These are phyloP conservation scores for Fusarium anguioides DNA, from an alignment of 2,329 filamentous ascomycete genomes.

Conservation along the genomic window DNA sequence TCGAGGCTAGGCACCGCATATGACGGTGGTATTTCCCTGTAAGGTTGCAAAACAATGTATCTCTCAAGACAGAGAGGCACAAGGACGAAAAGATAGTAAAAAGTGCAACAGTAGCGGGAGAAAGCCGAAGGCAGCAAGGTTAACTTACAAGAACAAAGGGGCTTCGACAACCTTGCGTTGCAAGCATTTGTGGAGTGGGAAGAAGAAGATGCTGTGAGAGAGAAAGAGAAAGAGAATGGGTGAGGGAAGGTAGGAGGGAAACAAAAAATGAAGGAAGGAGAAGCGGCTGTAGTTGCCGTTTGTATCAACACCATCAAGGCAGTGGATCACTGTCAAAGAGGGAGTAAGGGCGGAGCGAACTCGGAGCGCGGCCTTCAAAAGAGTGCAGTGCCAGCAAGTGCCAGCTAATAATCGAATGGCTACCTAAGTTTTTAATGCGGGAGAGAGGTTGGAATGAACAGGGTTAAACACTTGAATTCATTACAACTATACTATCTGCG, in stretches of 20 bases:
- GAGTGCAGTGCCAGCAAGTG: neutral
- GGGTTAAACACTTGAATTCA: constrained; percentile 6
- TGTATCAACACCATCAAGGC: constrained; percentile 5
- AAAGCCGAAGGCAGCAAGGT: neutral
- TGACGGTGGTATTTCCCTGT: neutral
- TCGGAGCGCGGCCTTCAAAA: neutral
- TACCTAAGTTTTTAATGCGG: neutral
- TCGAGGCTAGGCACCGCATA: neutral
- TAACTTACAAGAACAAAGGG: neutral
- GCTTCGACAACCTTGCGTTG: neutral
- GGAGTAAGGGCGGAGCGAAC: neutral
- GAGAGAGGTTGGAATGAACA: neutral
- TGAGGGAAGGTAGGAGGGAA: neutral
- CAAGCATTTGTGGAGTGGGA: neutral
- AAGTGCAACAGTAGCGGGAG: neutral
- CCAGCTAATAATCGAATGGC: neutral
- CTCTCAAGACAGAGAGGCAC: neutral
- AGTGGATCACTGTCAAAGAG: constrained; percentile 19
- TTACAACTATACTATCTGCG: constrained; percentile 13
- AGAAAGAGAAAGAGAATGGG: neutral
- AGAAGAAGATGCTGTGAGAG: neutral
- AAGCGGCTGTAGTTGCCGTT: constrained; percentile 12
- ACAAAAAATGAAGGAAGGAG: constrained; percentile 2
- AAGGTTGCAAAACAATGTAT: neutral
- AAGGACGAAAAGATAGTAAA: too few relatives aligned